These are phyloP conservation scores for Apiospora koreana DNA, from an alignment of 2,329 filamentous ascomycete species.

Conservation along the genomic window DNA sequence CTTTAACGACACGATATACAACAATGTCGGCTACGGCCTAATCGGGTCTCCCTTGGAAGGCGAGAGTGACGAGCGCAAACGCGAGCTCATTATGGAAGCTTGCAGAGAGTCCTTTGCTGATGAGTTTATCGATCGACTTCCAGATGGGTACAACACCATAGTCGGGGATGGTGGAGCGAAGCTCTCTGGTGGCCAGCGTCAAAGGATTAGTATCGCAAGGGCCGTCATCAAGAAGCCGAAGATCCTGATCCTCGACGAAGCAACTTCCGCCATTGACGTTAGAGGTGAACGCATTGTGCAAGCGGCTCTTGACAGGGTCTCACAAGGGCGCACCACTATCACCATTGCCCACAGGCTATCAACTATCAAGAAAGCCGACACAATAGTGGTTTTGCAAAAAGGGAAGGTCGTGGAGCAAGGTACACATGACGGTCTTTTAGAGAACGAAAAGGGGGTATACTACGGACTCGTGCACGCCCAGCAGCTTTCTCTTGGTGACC, in stretches of 20 bases:
- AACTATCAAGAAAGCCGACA: constrained; percentile 75
- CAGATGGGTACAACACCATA: constrained; percentile 67
- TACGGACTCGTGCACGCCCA: constrained; percentile 67
- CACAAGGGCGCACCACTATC: constrained; percentile 66
- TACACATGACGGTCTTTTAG: constrained; percentile 71
- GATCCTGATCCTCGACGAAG: constrained; percentile 76
- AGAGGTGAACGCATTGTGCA: constrained; percentile 63
- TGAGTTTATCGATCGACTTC: constrained; percentile 67
- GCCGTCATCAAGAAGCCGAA: constrained; percentile 71
- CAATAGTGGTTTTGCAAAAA: constrained; percentile 74
- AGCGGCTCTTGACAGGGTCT: constrained; percentile 61
- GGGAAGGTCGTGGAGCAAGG: constrained; percentile 74
- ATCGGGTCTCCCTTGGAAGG: constrained; percentile 53
- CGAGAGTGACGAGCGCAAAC: constrained; percentile 56
- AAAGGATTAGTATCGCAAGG: constrained; percentile 76
- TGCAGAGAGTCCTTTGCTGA: constrained; percentile 69
- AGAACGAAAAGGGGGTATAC: constrained; percentile 63
- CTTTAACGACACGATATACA: constrained; percentile 66
- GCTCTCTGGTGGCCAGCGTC: constrained; percentile 82
- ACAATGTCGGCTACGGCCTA: constrained; percentile 63
- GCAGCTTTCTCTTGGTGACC: constrained; percentile 54
- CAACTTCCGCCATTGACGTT: constrained; percentile 66
- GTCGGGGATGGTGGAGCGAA: constrained; percentile 80
- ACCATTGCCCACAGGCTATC: constrained; percentile 75
- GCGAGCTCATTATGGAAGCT: constrained; percentile 61